Evolutionary conservation across 2,329 filamentous ascomycete genomes (phyloP).

Genomic region (Diaporthe batatas): DNA sequence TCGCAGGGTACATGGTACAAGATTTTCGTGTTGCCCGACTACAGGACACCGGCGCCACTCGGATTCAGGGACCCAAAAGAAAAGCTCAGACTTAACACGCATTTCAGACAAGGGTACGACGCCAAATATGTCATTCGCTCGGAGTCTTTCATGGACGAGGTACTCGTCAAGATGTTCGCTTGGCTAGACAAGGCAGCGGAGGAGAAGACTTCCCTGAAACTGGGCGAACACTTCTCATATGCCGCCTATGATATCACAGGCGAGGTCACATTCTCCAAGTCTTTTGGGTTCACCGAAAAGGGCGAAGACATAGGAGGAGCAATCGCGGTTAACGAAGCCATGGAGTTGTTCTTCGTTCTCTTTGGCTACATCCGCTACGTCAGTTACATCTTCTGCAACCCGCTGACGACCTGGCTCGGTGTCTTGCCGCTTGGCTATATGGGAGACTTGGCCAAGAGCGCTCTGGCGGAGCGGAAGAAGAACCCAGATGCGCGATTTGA

Average conservation of each 20-base stretch:
- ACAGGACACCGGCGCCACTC: conserved; percentile 44
- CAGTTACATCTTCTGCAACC: conserved; percentile 48
- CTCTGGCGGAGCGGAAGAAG: conserved; percentile 43
- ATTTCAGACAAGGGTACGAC: conserved; percentile 49
- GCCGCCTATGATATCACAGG: conserved; percentile 51
- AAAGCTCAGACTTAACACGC: conserved; percentile 50
- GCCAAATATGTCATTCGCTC: conserved; percentile 49
- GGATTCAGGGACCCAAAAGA: conserved; percentile 53
- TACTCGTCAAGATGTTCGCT: conserved; percentile 40
- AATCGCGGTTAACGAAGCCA: conserved; percentile 44
- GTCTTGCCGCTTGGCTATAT: conserved; percentile 49
- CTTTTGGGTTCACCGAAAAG: conserved; percentile 46
- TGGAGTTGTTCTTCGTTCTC: conserved; percentile 46
- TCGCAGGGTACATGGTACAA: conserved; percentile 49
- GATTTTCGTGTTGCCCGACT: conserved; percentile 55
- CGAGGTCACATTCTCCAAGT: conserved; percentile 50
- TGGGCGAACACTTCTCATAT: conserved; percentile 45
- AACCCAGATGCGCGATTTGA: conserved; percentile 47
- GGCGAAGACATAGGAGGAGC: conserved; percentile 50
- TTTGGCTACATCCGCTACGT: conserved; percentile 45
- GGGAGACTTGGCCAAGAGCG: conserved; percentile 45
- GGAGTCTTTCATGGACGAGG: conserved; percentile 40
- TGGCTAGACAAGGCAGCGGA: conserved; percentile 43
- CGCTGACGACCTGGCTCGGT: conserved; percentile 47
- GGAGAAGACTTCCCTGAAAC: conserved; percentile 39